A percentile compares a stretch with the other conserved stretches of the same genome.
These are phyloP conservation scores for Nakazawaea laoshanensis DNA, from an alignment of 805 yeast species.

Conservation along the genomic window DNA sequence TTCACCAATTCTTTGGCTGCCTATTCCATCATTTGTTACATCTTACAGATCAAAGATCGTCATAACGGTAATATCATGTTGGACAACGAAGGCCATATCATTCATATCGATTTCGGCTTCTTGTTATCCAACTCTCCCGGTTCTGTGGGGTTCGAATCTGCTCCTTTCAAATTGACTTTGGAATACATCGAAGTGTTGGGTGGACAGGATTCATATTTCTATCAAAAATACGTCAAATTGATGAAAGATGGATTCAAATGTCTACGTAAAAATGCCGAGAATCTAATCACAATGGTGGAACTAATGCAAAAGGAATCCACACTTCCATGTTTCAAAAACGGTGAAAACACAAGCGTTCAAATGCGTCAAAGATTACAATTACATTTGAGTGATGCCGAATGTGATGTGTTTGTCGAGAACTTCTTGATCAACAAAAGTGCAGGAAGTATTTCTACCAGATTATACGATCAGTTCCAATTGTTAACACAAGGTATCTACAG, in stretches of 20 bases:
- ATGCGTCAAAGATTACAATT: conserved; percentile 77
- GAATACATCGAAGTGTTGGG: conserved; percentile 89
- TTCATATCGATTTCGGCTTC: conserved; percentile 94
- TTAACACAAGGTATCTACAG: conserved; percentile 91
- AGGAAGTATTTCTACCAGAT: conserved; percentile 82
- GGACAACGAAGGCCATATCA: conserved; percentile 90
- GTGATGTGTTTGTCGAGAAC: conserved; percentile 72
- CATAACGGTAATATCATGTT: conserved; percentile 98
- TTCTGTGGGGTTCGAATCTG: conserved; percentile 93
- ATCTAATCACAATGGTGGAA: conserved; percentile 75
- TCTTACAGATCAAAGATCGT: conserved; percentile 89
- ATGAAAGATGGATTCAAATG: conserved; percentile 70
- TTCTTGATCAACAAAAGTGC: conserved; percentile 70
- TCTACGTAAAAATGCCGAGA: conserved; percentile 65
- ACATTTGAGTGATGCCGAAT: conserved; percentile 62
- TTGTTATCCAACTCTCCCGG: conserved; percentile 93
- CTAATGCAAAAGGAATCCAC: conserved; percentile 88
- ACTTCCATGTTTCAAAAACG: conserved; percentile 87
- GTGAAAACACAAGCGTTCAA: conserved; percentile 73
- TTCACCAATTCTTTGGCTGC: conserved; percentile 86
- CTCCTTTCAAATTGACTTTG: conserved; percentile 86
- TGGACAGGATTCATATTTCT: conserved; percentile 59
- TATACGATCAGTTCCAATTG: conserved; percentile 92
- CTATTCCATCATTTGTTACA: conserved; percentile 83
- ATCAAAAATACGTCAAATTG: conserved; percentile 48